Evolutionary conservation across 768 basidiomycete species (phyloP), one percentile per base, ranked within the genome.

Genomic region (Fomitopsis serialis): DNA sequence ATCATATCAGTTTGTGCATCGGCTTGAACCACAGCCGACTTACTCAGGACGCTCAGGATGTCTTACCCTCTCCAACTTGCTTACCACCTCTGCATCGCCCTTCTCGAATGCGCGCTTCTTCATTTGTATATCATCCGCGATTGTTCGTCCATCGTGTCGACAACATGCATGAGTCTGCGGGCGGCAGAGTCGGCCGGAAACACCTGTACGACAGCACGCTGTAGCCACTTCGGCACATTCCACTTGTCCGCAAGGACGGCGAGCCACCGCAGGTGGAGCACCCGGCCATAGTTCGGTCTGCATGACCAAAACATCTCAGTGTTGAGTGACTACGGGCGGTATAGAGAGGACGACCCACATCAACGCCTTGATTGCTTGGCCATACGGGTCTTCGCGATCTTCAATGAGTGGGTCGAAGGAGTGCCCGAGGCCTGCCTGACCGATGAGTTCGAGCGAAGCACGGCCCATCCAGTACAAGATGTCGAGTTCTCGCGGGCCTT

Each of bases 11-110:
- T n/a, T n/a, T n/a, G n/a, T n/a, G n/a, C n/a, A n/a, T n/a, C n/a
- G n/a, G n/a, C n/a, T n/a, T n/a, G n/a, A n/a, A n/a, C n/a, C n/a
- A n/a, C n/a, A n/a, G n/a, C n/a, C n/a, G n/a, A n/a, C n/a, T n/a
- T n/a, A n/a, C 78, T 63, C 22, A 78, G 57, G 44, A 78, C 66
- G 48, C 73, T 77, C 56, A 78, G 66, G 29, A 80, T 70, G 57
- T 78, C 78, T 74, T 74, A 11, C 72, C 73, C 53, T 66, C 65
- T 9, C 69, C 70, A 42, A 71, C 65, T 52, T 72, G 66, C 11
- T 56, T 9, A 55, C 48, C 6, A 72, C 61, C 4, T 61, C 69
- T 36, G 70, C 67, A 32, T 74, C 72, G 7, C 71, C 72, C 19
- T 64, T 61, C 13, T 54, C 56, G 2, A 76, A 42, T 2, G 71